phyloP scores from a whole-genome alignment of 2,329 filamentous ascomycete genomes.

The Penicillium glabrum region DNA sequence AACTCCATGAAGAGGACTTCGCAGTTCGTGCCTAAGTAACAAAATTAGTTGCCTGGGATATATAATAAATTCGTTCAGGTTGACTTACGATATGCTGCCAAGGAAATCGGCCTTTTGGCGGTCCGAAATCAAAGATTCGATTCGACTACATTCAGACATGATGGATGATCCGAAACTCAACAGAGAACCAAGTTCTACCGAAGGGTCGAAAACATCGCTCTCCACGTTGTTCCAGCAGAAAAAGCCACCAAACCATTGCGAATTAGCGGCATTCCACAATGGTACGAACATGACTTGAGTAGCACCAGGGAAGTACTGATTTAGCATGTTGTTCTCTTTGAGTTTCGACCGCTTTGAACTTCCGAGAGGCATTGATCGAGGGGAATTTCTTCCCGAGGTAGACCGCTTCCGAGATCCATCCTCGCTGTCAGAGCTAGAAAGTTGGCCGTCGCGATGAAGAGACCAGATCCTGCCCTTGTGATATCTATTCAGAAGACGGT shows the following conservation, averaged over 20 bases:
- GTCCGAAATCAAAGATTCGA: conserved; percentile 37
- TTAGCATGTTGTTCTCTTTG: conserved; percentile 6
- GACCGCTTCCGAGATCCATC: conserved; percentile 38
- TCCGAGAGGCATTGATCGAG: background rate
- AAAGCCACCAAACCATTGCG: conserved; percentile 30
- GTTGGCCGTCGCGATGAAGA: conserved; percentile 13
- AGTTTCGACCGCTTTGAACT: conserved; percentile 5
- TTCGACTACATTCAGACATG: conserved; percentile 37
- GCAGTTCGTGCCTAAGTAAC: conserved; percentile 4
- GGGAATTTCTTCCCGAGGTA: background rate
- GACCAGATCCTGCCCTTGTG: conserved; percentile 17
- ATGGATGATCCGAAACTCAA: conserved; percentile 36
- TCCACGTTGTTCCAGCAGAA: conserved; percentile 27
- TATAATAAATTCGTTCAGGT: background rate
- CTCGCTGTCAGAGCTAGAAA: conserved; percentile 16
- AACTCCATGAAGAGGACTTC: conserved; percentile 11
- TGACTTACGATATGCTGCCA: conserved; percentile 43
- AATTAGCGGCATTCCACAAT: conserved; percentile 32
- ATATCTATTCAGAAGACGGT: conserved; percentile 10
- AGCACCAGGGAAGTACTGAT: conserved; percentile 23
- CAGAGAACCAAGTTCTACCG: conserved; percentile 34
- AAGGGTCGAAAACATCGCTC: conserved; percentile 21
- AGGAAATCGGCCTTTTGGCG: conserved; percentile 54
- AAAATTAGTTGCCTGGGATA: background rate
- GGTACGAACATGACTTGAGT: conserved; percentile 29